Base-by-base conservation (phyloP, 2,329 filamentous ascomycete species). In the Diaporthe ampelina region DNA sequence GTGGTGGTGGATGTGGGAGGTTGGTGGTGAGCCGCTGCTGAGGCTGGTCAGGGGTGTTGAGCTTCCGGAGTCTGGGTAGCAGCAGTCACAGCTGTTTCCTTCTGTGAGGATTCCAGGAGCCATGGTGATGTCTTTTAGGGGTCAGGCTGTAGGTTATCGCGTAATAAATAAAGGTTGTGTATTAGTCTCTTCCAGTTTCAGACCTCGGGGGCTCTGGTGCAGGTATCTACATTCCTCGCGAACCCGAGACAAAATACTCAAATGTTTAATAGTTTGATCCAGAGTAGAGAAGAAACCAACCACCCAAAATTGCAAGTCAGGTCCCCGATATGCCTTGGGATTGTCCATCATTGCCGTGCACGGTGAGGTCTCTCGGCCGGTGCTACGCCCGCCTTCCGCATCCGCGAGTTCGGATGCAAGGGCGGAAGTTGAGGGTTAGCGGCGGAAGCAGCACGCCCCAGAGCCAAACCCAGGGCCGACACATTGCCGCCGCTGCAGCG, bases 21-120 rank as follows among this genome's bases (percentile, higher is more conserved):
- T 52, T 50, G 71, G 74, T 32, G 74, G 74, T 54, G 72, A 75
- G 43, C 74, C 67, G 59, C 72, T 74, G 72, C 57, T 61, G n/a
- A 61, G 70, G 74, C 74, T 75, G 43, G 74, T 74, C 43, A 75
- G 59, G 35, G 74, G 74, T 5, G 74, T 75, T 6, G 74, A 74
- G 21, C 67, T 57, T 17, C 74, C 74, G 21, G 74, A 75, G 1
- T 37, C 65, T 26, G 57, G 70, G 24, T 72, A 75, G 57, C 54
- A 75, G 48, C 74, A 75, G 24, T 68, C 59, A 35, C 74, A 75
- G 72, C 59, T 63, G 72, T 35, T 56, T 4, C 67, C 32, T 37
- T 61, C 58, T 50, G 68, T 74, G 52, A 74, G 59, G 24, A 73
- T 63, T 5, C 57, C 48, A 13, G 74, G 59, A n/a, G 72, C 67